phyloP scores from a whole-genome alignment of 495 filamentous ascomycete genomes.

The Penicillium psychrofluorescens region DNA sequence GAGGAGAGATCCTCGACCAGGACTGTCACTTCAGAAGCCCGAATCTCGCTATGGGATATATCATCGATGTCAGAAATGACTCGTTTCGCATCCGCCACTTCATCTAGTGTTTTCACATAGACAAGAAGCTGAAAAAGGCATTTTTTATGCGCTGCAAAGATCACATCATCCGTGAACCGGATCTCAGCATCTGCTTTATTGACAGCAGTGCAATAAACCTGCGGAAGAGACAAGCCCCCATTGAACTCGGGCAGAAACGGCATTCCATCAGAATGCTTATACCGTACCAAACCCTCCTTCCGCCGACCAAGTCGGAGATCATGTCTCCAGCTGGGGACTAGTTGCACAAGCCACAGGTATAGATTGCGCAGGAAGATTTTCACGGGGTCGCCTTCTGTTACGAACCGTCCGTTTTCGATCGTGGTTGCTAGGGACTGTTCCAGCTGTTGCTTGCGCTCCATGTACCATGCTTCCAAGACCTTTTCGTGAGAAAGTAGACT shows the following conservation, averaged over 20 bases:
- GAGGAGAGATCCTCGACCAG: conserved; percentile 6
- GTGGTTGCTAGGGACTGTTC: conserved; percentile 25
- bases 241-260: conserved; percentile 22
- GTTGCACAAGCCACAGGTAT: conserved; percentile 23
- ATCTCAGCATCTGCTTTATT: neutral
- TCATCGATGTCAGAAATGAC: conserved; percentile 6
- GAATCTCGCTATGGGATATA: conserved; percentile 10
- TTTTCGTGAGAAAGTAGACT: conserved; percentile 7
- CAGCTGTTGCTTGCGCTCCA: conserved; percentile 34
- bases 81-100: conserved; percentile 2
- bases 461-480: conserved; percentile 26
- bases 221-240: conserved; percentile 25
- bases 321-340: conserved; percentile 21
- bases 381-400: conserved; percentile 15
- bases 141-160: conserved; percentile 9
- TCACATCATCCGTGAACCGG: conserved; percentile 20
- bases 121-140: conserved; percentile 21
- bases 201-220: conserved; percentile 20
- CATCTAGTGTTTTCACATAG: conserved; percentile 5
- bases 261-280: conserved; percentile 17
- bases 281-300: conserved; percentile 16
- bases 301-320: conserved; percentile 19
- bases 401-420: conserved; percentile 26
- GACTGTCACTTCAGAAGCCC: conserved; percentile 6
- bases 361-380: conserved; percentile 28